Percentiles rank a stretch among this genome's conserved stretches.
Evolutionary conservation across 768 basidiomycete genomes (phyloP).

Genomic region (Boletus fagicola): DNA sequence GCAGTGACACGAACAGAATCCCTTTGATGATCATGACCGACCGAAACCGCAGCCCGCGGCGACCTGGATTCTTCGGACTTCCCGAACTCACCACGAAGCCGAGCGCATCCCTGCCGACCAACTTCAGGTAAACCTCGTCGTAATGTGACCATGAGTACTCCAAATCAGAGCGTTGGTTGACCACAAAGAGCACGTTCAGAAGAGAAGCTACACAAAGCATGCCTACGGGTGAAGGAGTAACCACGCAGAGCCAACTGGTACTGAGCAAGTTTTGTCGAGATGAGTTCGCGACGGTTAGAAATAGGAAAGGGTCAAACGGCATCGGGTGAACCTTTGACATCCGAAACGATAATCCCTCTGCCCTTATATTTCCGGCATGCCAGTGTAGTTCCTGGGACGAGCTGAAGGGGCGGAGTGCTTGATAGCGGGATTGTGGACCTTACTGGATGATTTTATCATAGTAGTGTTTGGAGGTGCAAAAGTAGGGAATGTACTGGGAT

Average conservation of each 20-base stretch:
- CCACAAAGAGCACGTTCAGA: background rate
- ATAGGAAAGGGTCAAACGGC: background rate
- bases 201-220: background rate
- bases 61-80: no score
- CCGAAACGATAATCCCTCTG: background rate
- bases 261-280: background rate
- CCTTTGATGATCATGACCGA: no score
- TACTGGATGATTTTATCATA: constrained; percentile 4
- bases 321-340: background rate
- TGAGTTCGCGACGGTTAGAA: background rate
- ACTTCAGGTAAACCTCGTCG: no score
- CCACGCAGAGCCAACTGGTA: background rate
- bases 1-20: no score
- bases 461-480: constrained; percentile 22
- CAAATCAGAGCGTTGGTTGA: background rate
- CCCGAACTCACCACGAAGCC: no score
- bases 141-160: background rate
- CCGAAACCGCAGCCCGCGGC: no score
- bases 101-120: no score
- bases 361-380: constrained; percentile 27
- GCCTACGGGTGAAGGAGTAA: background rate
- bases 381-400: constrained; percentile 23
- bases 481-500: constrained; percentile 35
- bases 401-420: constrained; percentile 12
- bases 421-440: constrained; percentile 2